phyloP scores from a whole-genome alignment of 163 green algal genomes.

The Prototheca cutis region DNA sequence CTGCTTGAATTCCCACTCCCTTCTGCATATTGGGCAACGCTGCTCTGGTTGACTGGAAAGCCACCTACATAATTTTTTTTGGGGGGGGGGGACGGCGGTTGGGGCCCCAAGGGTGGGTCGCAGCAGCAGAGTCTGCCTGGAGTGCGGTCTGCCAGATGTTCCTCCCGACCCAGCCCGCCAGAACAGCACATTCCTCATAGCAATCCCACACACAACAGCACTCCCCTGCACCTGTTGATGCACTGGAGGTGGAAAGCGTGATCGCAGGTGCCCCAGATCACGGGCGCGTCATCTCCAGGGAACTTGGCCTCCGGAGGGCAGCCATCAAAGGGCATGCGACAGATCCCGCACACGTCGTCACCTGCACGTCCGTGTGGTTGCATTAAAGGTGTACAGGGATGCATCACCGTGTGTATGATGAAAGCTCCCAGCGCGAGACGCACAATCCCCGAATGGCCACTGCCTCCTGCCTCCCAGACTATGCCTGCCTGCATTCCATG shows the following conservation, averaged over 20 bases:
- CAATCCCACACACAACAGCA: no score
- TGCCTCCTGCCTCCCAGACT: slow-evolving; percentile 10
- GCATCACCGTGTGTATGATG: neutral
- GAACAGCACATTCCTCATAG: no score
- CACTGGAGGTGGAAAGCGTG: slow-evolving; percentile 98
- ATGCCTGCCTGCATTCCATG: slow-evolving; percentile 88
- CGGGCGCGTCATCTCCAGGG: slow-evolving; percentile 80
- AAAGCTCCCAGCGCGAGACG: neutral
- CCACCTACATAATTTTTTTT: no score
- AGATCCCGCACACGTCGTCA: slow-evolving; percentile 95
- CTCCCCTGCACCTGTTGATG: slow-evolving; percentile 95
- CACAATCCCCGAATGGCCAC: neutral
- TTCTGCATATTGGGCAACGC: slow-evolving; percentile 79
- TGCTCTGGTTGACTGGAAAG: slow-evolving; percentile 46
- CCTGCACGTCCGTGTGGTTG: neutral
- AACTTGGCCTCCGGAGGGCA: slow-evolving; percentile 87
- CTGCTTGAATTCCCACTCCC: slow-evolving; percentile 69
- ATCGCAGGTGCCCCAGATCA: slow-evolving; percentile 88
- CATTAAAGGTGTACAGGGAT: neutral
- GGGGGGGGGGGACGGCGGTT: no score
- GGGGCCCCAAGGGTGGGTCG: no score
- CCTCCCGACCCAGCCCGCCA: no score
- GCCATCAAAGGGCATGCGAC: slow-evolving; percentile 83
- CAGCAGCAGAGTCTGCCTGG: no score
- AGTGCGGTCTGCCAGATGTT: no score